A percentile compares a stretch with the other conserved stretches of the same genome.
These are phyloP conservation scores for Pseudogymnoascus sp. DNA, from an alignment of 2,329 filamentous ascomycete genomes.

Conservation along the genomic window DNA sequence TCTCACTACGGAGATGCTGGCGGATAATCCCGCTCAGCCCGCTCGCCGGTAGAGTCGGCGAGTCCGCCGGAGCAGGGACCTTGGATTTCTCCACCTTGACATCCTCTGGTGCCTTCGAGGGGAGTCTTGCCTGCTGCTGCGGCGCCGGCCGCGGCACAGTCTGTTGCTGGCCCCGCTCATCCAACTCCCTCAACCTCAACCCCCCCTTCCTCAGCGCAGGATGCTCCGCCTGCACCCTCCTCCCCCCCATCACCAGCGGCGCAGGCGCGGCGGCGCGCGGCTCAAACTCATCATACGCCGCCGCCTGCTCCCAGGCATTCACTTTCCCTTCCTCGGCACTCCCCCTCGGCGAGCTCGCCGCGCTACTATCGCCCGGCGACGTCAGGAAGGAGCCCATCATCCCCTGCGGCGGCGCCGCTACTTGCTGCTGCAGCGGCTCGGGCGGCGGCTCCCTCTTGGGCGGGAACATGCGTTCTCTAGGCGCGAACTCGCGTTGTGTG, in stretches of 20 bases:
- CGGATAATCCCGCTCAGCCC: slow-evolving; percentile 76
- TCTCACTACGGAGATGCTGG: slow-evolving; percentile 74
- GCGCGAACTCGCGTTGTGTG: slow-evolving; percentile 30
- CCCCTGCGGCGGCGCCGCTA: too few species aligned
- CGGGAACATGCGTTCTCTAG: slow-evolving; percentile 15
- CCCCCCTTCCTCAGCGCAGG: neutral
- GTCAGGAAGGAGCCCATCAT: neutral
- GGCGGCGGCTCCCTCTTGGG: neutral
- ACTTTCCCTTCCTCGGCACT: neutral
- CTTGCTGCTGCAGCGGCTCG: neutral
- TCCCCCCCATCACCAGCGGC: neutral
- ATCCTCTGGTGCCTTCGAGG: neutral
- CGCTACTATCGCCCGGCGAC: neutral
- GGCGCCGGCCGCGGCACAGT: neutral
- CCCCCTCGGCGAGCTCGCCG: neutral
- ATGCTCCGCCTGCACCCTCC: neutral
- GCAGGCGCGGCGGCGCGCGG: neutral
- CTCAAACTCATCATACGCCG: neutral
- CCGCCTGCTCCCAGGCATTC: slow-evolving; percentile 21
- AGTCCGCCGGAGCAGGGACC: slow-evolving; percentile 43
- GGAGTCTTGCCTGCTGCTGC: neutral
- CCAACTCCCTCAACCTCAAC: neutral
- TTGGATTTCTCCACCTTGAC: neutral
- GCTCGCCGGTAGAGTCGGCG: slow-evolving; percentile 67
- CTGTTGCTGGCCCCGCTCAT: too few species aligned